Base-by-base conservation (phyloP, 164 flowering plant genomes). In the Annona cherimola region DNA sequence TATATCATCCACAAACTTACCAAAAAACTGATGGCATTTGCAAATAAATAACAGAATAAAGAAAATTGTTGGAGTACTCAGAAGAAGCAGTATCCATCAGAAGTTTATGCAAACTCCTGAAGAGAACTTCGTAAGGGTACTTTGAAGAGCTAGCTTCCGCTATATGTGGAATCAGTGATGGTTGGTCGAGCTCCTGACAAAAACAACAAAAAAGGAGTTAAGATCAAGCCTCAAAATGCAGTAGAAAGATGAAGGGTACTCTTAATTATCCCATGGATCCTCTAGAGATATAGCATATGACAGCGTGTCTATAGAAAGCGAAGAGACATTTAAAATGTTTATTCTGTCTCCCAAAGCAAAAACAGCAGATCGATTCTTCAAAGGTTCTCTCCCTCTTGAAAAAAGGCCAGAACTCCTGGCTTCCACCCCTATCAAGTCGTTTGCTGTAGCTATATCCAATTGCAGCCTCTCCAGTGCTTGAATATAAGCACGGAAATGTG, bases 61-160 rank as follows among this genome's bases (percentile, higher is more conserved):
- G 69, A 59, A 78, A 76, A 77, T 42, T 70, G 55, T 54, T 76
- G 1, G 39, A 19, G 63, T 92, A 96, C 99, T 96, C 99, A 71
- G 99, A 96, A 82, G 94, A 84, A 60, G 98, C 98, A 73, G 99
- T 90, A 77, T 96, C 99, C 97, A 96, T 90, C 69, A 96, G 91
- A 78, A 96, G 88, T 86, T 96, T 95, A 78, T 95, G 99, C 84
- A 93, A 83, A 76, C 98, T 96, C 83, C 99, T 83, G 72, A 93
- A 96, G 73, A 96, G 95, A 68, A 96, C 96, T 82, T 96, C 99
- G 79, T 93, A 93, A 45, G 99, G 99, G 81, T 89, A 96, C 76
- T 93, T 96, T 60, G 70, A 75, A 69, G 96, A 89, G 81, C 88
- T 91, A 59, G 99, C 99, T 86, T 96, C 99, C 72, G 98, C 97